phyloP scores from a whole-genome alignment of 2,329 filamentous ascomycete species.

The Aspergillus costaricaensis region DNA sequence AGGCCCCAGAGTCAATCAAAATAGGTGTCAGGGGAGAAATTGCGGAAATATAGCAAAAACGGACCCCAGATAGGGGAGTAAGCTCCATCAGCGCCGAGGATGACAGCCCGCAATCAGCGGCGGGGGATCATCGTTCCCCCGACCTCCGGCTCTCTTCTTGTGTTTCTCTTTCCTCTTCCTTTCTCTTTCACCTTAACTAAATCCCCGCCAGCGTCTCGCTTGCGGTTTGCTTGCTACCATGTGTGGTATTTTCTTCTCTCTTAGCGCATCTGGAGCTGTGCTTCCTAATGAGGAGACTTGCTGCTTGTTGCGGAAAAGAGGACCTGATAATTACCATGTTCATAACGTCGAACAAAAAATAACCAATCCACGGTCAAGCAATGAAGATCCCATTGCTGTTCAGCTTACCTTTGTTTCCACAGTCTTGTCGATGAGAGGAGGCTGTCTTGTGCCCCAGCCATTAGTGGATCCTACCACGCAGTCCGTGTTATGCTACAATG shows the following conservation, averaged over 20 bases:
- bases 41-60: background rate
- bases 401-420: slow-evolving; percentile 73
- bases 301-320: slow-evolving; percentile 41
- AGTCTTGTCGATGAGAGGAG: slow-evolving; percentile 85
- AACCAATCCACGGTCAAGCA: slow-evolving; percentile 11
- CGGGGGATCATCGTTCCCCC: slow-evolving; percentile 39
- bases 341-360: slow-evolving; percentile 32
- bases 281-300: slow-evolving; percentile 37
- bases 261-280: slow-evolving; percentile 37
- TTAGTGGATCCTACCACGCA: slow-evolving; percentile 59
- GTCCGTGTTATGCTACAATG: slow-evolving; percentile 91
- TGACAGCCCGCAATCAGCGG: slow-evolving; percentile 35
- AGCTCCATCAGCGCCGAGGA: slow-evolving; percentile 52
- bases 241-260: slow-evolving; percentile 57
- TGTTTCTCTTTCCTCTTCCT: slow-evolving; percentile 10
- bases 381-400: slow-evolving; percentile 30
- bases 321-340: slow-evolving; percentile 46
- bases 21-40: background rate
- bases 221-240: slow-evolving; percentile 29
- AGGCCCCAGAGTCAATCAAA: background rate
- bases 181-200: background rate
- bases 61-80: slow-evolving; percentile 27
- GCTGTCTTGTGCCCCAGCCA: slow-evolving; percentile 71
- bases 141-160: slow-evolving; percentile 21
- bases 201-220: background rate